These are phyloP conservation scores for Cutaneotrichosporon cutaneum DNA, from an alignment of 1,284 basidiomycete genomes.

Conservation along the genomic window DNA sequence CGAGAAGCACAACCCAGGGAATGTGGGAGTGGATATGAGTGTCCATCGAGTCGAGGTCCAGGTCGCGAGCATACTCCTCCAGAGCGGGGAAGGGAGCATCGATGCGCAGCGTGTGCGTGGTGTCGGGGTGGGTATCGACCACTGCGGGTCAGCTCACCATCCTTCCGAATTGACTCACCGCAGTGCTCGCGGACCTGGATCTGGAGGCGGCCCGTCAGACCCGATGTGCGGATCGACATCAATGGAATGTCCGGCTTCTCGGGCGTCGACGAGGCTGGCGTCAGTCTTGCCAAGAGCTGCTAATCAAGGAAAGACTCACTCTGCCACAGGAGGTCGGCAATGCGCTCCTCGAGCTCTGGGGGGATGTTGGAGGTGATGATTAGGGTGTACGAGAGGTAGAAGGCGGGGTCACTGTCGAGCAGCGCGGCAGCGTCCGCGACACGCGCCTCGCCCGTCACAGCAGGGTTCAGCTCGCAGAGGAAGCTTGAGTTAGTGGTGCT, in stretches of 20 bases:
- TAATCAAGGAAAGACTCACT: no score
- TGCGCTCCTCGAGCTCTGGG: constrained; percentile 59
- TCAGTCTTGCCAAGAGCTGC: constrained; percentile 15
- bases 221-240: constrained; percentile 74
- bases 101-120: constrained; percentile 76
- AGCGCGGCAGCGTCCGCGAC: constrained; percentile 62
- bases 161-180: constrained; percentile 58
- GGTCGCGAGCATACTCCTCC: constrained; percentile 65
- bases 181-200: constrained; percentile 83
- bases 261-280: constrained; percentile 35
- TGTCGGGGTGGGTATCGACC: constrained; percentile 89
- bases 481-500: constrained; percentile 44
- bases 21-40: constrained; percentile 81
- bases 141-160: constrained; percentile 57
- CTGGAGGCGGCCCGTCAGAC: constrained; percentile 82
- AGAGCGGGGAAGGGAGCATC: constrained; percentile 84
- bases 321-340: constrained; percentile 69
- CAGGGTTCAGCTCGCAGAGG: constrained; percentile 82
- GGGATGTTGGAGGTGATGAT: constrained; percentile 81
- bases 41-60: constrained; percentile 75
- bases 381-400: constrained; percentile 65
- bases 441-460: constrained; percentile 71
- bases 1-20: constrained; percentile 81
- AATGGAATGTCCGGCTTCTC: constrained; percentile 61
- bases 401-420: constrained; percentile 59